phyloP scores from a whole-genome alignment of 1,284 basidiomycete species.

The Singerocomus inundabilis region DNA sequence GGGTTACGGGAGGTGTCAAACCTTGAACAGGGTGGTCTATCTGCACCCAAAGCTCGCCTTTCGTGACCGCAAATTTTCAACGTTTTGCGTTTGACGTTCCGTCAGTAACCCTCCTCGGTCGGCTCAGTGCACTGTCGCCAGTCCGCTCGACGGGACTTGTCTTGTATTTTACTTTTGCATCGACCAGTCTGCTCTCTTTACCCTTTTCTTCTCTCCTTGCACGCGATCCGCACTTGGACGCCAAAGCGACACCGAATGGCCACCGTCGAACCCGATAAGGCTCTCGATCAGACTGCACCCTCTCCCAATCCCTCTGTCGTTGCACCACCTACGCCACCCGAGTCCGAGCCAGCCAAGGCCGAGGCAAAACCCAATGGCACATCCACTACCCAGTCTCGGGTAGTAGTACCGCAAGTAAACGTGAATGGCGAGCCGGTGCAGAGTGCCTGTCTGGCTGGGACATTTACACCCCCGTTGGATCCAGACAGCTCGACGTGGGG shows the following conservation, averaged over 20 bases:
- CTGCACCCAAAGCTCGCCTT: conserved; percentile 20
- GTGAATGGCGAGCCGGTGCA: conserved; percentile 33
- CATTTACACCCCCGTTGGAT: conserved; percentile 20
- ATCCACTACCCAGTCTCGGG: conserved; percentile 10
- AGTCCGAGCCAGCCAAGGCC: conserved; percentile 4
- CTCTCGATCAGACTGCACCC: conserved; percentile 21
- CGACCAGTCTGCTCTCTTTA: not conserved
- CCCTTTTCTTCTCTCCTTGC: conserved; percentile 1
- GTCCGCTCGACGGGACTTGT: conserved; percentile 6
- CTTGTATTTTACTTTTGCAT: conserved; percentile 26
- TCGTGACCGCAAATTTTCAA: conserved; percentile 30
- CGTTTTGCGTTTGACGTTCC: conserved; percentile 15
- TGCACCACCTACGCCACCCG: conserved; percentile 4
- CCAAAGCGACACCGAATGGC: conserved; percentile 21
- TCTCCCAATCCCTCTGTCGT: conserved; percentile 5
- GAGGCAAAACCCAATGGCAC: conserved; percentile 15
- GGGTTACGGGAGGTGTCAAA: conserved; percentile 27
- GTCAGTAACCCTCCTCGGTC: conserved; percentile 9
- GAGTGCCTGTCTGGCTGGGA: conserved; percentile 32
- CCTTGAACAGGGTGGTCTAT: conserved; percentile 17
- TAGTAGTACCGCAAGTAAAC: conserved; percentile 35
- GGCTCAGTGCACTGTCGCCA: conserved; percentile 10
- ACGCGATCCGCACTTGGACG: conserved; percentile 12
- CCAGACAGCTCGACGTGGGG: conserved; percentile 51
- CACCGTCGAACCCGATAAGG: conserved; percentile 26